Conservation (phyloP, 139 green algal species). For the Coelastrella sp. region DNA sequence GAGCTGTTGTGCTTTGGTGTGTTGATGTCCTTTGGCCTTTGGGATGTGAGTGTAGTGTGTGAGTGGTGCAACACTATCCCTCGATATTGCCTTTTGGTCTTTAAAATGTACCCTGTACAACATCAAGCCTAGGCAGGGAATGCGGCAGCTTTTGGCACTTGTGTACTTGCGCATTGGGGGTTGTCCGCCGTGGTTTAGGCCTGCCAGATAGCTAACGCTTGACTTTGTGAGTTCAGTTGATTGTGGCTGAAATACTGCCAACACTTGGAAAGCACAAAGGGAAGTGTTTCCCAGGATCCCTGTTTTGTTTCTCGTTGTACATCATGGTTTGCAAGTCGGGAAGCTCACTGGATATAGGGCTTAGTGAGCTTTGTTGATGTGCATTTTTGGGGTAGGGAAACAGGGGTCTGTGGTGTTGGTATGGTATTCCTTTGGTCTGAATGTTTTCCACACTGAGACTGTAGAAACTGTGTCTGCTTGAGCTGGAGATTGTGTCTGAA, state of each 20-base stretch:
- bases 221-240: not conserved
- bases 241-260: not conserved
- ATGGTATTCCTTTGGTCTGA: too few relatives aligned
- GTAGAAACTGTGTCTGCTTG: too few relatives aligned
- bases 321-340: too few relatives aligned
- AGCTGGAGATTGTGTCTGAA: too few relatives aligned
- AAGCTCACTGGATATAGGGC: too few relatives aligned
- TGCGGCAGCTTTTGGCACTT: not conserved
- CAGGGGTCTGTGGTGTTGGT: too few relatives aligned
- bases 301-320: too few relatives aligned
- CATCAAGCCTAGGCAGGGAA: not conserved
- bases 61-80: not conserved
- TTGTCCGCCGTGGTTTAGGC: not conserved
- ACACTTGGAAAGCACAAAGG: not conserved
- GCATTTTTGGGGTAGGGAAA: too few relatives aligned
- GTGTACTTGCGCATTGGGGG: not conserved
- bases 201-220: not conserved
- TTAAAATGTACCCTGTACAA: not conserved
- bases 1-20: not conserved
- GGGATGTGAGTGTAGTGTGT: not conserved
- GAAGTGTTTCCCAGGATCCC: not conserved
- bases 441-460: too few relatives aligned
- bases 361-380: too few relatives aligned
- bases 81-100: not conserved
- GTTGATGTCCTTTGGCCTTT: not conserved